Percentiles rank a stretch among this genome's conserved stretches.
These are phyloP conservation scores for Raphanus sativus DNA, from an alignment of 345 rosid genomes.

Conservation along the genomic window DNA sequence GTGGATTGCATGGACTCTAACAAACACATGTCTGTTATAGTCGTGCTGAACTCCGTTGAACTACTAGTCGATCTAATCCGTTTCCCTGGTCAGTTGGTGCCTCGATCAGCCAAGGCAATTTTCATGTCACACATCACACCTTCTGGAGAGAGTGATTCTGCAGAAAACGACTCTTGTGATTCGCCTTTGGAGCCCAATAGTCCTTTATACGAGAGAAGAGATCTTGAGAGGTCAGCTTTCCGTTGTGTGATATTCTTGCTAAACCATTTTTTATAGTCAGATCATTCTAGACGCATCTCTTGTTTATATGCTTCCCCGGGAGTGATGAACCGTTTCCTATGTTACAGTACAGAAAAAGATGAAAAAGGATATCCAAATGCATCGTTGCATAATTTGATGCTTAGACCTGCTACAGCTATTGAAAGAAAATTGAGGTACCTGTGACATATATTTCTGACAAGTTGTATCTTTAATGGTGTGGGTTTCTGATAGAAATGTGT, in stretches of 20 bases:
- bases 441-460: constrained; percentile 4
- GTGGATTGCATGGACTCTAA: constrained; percentile 73
- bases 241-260: constrained; percentile 22
- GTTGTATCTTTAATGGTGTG: constrained; percentile 17
- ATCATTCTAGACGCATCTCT: background rate
- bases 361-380: constrained; percentile 68
- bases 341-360: constrained; percentile 78
- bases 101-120: constrained; percentile 78
- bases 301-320: constrained; percentile 24
- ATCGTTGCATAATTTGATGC: constrained; percentile 64
- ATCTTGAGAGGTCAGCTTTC: constrained; percentile 67
- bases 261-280: constrained; percentile 18
- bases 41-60: constrained; percentile 81
- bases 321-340: constrained; percentile 30
- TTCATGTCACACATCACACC: constrained; percentile 86
- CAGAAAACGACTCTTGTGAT: constrained; percentile 98
- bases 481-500: constrained; percentile 8
- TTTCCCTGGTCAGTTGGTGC: constrained; percentile 92
- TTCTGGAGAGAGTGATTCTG: constrained; percentile 97
- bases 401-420: constrained; percentile 50
- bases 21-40: constrained; percentile 92
- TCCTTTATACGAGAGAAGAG: constrained; percentile 83
- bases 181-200: constrained; percentile 99
- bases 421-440: constrained; percentile 72
- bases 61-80: constrained; percentile 91